Evolutionary conservation across 495 filamentous ascomycete species (phyloP).

Genomic region (Hamigera avellanea): DNA sequence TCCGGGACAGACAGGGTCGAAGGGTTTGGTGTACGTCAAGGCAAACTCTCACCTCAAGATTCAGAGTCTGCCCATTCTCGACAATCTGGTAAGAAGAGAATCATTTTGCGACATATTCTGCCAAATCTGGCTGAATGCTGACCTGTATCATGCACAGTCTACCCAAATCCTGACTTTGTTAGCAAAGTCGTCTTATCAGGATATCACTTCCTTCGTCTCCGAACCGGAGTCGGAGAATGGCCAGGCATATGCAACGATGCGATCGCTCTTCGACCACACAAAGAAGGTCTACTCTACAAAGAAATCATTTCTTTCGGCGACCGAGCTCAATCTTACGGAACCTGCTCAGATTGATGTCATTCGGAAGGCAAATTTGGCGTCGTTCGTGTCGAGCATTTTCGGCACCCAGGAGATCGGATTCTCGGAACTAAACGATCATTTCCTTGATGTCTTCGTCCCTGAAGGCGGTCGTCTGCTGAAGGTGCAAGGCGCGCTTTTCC

Average conservation of each 20-base stretch:
- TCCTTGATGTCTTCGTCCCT: conserved; percentile 74
- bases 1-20: conserved; percentile 18
- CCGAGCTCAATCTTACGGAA: conserved; percentile 60
- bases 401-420: conserved; percentile 74
- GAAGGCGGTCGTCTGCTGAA: conserved; percentile 62
- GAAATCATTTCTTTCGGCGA: conserved; percentile 57
- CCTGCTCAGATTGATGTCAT: conserved; percentile 61
- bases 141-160: conserved; percentile 34
- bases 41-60: conserved; percentile 50
- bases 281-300: conserved; percentile 66
- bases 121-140: conserved; percentile 4
- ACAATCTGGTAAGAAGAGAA: conserved; percentile 47
- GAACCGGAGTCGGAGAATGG: conserved; percentile 63
- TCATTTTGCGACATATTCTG: not conserved
- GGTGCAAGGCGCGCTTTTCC: conserved; percentile 57
- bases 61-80: conserved; percentile 59
- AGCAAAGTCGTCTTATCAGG: conserved; percentile 54
- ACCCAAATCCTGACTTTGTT: conserved; percentile 60
- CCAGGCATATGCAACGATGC: conserved; percentile 70
- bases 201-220: conserved; percentile 65
- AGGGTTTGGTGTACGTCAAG: conserved; percentile 34
- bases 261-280: conserved; percentile 68
- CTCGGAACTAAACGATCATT: conserved; percentile 71
- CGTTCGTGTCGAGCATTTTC: conserved; percentile 73
- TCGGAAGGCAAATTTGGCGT: conserved; percentile 77